Evolutionary conservation across 2,329 filamentous ascomycete genomes (phyloP), one percentile per base, ranked within the genome.

Genomic region (Colletotrichum sp.): DNA sequence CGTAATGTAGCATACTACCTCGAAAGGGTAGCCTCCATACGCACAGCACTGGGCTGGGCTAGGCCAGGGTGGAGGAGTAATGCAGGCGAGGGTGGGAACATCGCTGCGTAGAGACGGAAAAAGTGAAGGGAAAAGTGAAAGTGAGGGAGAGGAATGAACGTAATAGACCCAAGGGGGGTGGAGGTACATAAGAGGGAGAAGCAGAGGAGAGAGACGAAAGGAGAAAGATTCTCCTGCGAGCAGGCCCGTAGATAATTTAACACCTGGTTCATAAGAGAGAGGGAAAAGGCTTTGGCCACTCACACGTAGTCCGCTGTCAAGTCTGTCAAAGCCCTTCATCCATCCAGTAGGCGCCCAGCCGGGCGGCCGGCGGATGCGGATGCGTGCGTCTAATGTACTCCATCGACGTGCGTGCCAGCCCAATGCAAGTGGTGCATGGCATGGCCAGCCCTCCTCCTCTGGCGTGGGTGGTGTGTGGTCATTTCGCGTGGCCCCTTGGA

Each of bases 191-290:
- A 68, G n/a, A 38, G 32, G 5, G 24, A 30, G 16, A 48, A 48
- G 43, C 43, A 43, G 55, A 58, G 52, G 48, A 67, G 21, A 21
- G 28, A 26, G 36, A 55, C 52, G 21, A 66, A 38, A 62, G 55
- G 32, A 69, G 36, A 69, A 34, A 67, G 52, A 36, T 24, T 58
- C 28, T 30, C 55, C 55, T 43, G 63, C 16, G 24, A 64, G 63
- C 43, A 75, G 73, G 69, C 73, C 73, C 69, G 63, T 73, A 73
- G 56, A 75, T 73, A 68, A 73, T 73, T 56, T 59, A 38, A 58
- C 69, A 64, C 63, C 69, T 36, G 34, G 73, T 68, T 73, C 69
- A 59, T 64, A 75, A 68, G 28, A 73, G 30, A 62, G 52, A 24
- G 36, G 67, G 55, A 28, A 62, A 64, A 63, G 21, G 32, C 32